Evolutionary conservation across 169 alveolate genomes (phyloP), one percentile per base, ranked within the genome.

Genomic region (Eimeria acervulina): DNA sequence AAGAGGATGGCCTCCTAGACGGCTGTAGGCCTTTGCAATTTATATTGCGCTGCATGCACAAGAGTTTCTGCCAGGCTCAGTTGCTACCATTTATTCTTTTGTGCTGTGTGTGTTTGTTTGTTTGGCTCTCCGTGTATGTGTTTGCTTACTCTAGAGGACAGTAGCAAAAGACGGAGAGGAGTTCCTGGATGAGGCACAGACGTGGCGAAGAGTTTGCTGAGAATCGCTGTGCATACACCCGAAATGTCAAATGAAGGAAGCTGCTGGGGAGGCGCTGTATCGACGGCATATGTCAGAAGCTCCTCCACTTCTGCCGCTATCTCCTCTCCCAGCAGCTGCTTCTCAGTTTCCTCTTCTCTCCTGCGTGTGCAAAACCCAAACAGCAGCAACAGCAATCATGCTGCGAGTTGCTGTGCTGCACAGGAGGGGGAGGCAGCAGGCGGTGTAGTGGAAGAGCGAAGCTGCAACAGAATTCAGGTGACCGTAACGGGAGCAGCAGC

Each of bases 301-400:
- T 83, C 91, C 28, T 83, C 91, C 12, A 83, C 36, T 63, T 83
- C 91, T 21, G 91, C 91, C 31, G 91, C 72, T 52, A 83, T 63
- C 61, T 83, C 91, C 47, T 83, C 91, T 2, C 55, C 72, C 10
- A 83, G 36, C 91, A 51, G 91, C 23, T 83, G 76, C 52, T 51
- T n/a, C 74, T 83, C 91, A 6, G 91, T 36, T 19, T n/a, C 72
- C 31, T 42, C 91, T 26, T 83, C 91, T 31, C n/a, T 36, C 33
- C 91, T 83, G 72, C 51, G 28, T 38, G 36, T 17, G 12, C 89
- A 78, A 42, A 1, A 44, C 38, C 89, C 17, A 78, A 78, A 19
- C 19, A 44, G 63, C 66, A 78, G 61, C 63, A 26, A n/a, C 83
- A 70, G 89, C 89, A 42, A 44, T 7, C 12, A 1, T 28, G 28